Percentiles rank a stretch among this genome's conserved stretches.
phyloP scores from a whole-genome alignment of 768 basidiomycete species.

The Mycena leptocephala region DNA sequence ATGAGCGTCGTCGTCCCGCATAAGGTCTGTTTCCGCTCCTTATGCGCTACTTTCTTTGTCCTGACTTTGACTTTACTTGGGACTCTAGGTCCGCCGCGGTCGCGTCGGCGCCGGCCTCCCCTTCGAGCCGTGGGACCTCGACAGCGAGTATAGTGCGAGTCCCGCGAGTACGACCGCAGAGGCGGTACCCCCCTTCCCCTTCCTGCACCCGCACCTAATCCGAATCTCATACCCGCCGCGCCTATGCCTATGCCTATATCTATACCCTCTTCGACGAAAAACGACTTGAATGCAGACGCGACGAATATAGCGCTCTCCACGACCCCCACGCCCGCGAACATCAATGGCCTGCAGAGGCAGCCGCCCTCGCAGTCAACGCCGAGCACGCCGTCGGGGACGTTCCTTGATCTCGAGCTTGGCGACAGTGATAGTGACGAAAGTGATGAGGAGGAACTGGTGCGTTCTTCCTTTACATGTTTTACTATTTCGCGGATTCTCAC shows the following conservation, averaged over 20 bases:
- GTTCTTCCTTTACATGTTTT: background rate
- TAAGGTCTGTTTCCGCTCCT: constrained; percentile 67
- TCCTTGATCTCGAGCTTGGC: constrained; percentile 14
- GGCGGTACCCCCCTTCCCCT: background rate
- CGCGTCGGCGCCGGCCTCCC: constrained; percentile 68
- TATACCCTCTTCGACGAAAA: background rate
- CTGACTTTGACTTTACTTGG: too few species aligned
- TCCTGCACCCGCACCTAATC: too few species aligned
- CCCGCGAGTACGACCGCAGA: background rate
- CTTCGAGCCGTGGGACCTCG: constrained; percentile 70
- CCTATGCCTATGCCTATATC: background rate
- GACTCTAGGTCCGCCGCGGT: constrained; percentile 69
- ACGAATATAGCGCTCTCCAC: background rate
- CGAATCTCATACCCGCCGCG: background rate
- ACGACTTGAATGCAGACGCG: background rate
- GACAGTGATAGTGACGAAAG: background rate
- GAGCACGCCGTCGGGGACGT: background rate
- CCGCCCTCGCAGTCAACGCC: background rate
- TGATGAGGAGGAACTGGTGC: too few species aligned
- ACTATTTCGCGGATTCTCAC: too few species aligned
- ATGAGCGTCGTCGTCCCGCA: constrained; percentile 64
- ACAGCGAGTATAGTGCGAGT: constrained; percentile 28
- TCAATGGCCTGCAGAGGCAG: background rate
- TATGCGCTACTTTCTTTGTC: too few species aligned
- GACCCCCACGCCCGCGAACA: background rate